These are phyloP conservation scores for Lactarius indigo DNA, from an alignment of 768 basidiomycete species.

Conservation along the genomic window DNA sequence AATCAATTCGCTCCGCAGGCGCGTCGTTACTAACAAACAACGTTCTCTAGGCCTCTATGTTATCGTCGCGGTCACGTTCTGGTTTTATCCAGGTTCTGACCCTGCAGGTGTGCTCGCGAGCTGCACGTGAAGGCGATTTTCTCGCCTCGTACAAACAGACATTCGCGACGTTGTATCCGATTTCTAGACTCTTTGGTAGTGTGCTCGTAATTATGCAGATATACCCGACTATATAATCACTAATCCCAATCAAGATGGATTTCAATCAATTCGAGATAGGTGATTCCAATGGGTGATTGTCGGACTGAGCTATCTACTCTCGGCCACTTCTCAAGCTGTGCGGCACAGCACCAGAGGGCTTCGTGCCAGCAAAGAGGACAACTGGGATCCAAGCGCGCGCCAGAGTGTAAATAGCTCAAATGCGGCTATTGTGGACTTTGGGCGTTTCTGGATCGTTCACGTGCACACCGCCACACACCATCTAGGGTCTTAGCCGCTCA, in stretches of 20 bases:
- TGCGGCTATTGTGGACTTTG: no score
- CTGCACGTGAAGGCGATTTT: conserved; percentile 3
- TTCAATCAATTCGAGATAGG: background rate
- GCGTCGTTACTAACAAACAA: conserved; percentile 10
- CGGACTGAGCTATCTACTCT: background rate
- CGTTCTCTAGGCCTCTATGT: conserved; percentile 55
- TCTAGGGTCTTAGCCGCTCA: no score
- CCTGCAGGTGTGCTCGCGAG: conserved; percentile 16
- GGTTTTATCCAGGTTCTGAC: conserved; percentile 47
- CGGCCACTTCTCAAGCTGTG: background rate
- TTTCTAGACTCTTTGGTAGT: background rate
- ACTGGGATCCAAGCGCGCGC: background rate
- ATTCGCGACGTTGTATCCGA: background rate
- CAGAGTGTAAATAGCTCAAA: background rate
- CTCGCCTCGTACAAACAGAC: background rate
- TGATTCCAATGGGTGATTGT: background rate
- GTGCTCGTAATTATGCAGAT: background rate
- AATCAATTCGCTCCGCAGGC: background rate
- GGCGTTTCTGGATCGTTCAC: no score
- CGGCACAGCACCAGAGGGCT: background rate
- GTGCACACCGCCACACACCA: no score
- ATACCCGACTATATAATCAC: background rate
- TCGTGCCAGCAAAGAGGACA: background rate
- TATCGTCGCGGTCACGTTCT: conserved; percentile 67
- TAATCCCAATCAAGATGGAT: background rate